Conservation (phyloP, 1,139 yeast species). For the Barnettozyma hawaiiensis region DNA sequence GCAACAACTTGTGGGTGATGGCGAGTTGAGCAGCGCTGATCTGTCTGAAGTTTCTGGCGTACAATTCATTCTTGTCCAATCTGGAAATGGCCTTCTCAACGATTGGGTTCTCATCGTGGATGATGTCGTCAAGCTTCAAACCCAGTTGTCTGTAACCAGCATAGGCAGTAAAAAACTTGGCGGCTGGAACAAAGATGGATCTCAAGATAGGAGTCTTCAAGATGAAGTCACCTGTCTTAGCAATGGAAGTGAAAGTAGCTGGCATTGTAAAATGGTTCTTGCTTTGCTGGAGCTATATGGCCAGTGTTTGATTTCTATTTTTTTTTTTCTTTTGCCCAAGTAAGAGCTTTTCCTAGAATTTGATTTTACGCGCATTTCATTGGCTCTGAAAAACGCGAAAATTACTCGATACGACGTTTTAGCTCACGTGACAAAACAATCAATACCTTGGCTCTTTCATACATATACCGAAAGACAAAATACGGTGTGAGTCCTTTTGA, state of each 20-base stretch:
- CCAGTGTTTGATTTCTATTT: neutral
- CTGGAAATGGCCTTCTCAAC: slow-evolving; percentile 85
- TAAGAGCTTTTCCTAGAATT: slow-evolving; percentile 8
- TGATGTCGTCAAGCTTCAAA: slow-evolving; percentile 78
- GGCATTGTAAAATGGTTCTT: slow-evolving; percentile 5
- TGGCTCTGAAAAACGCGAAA: slow-evolving; percentile 11
- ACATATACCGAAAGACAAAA: too few species aligned
- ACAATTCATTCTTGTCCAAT: slow-evolving; percentile 76
- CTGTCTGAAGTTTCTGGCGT: slow-evolving; percentile 89
- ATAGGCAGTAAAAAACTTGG: slow-evolving; percentile 63
- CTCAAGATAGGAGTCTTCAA: slow-evolving; percentile 75
- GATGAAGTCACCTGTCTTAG: slow-evolving; percentile 74
- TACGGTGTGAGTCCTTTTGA: too few species aligned
- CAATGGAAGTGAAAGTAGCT: slow-evolving; percentile 69
- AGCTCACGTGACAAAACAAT: slow-evolving; percentile 2
- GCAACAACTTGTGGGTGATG: slow-evolving; percentile 78
- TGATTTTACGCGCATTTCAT: slow-evolving; percentile 17
- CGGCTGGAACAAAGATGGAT: slow-evolving; percentile 71
- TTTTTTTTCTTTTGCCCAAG: neutral
- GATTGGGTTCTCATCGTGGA: slow-evolving; percentile 80
- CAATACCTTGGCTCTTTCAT: too few species aligned
- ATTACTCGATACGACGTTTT: neutral
- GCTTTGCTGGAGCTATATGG: neutral
- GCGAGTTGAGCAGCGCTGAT: slow-evolving; percentile 88
- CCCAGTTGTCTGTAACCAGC: slow-evolving; percentile 96